phyloP scores from a whole-genome alignment of 2,329 filamentous ascomycete species.

The Stachybotrys elegans region DNA sequence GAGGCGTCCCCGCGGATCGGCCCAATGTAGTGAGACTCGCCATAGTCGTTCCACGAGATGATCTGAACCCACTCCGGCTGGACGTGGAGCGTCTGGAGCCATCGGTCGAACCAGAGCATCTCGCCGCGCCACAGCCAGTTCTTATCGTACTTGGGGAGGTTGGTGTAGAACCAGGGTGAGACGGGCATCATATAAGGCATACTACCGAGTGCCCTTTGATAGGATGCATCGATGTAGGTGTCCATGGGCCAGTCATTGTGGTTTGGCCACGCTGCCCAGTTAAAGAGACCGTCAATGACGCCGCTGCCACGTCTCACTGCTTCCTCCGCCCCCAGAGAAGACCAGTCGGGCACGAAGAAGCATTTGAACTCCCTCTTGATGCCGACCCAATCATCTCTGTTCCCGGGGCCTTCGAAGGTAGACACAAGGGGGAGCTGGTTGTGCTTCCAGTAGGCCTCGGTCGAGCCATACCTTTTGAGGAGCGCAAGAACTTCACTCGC shows the following conservation, averaged over 20 bases:
- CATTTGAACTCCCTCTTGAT: not conserved
- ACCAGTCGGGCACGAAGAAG: constrained; percentile 41
- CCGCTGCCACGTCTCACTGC: constrained; percentile 13
- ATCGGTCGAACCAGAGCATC: constrained; percentile 54
- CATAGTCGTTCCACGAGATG: constrained; percentile 50
- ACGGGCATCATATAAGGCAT: constrained; percentile 49
- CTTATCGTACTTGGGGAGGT: constrained; percentile 50
- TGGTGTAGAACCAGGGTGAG: constrained; percentile 58
- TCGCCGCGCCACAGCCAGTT: constrained; percentile 62
- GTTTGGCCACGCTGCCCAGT: constrained; percentile 35
- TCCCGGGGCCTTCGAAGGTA: constrained; percentile 44
- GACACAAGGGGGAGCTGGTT: constrained; percentile 37
- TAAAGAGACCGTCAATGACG: constrained; percentile 17
- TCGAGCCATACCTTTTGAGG: constrained; percentile 17
- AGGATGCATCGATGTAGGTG: too few relatives aligned
- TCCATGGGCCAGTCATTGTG: constrained; percentile 24
- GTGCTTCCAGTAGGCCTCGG: constrained; percentile 21
- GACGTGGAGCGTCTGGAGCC: constrained; percentile 45
- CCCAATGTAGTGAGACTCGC: constrained; percentile 50
- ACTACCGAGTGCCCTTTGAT: constrained; percentile 21
- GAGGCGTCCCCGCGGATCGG: constrained; percentile 34
- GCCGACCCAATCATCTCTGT: constrained; percentile 35
- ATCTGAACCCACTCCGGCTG: constrained; percentile 41
- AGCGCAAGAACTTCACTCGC: constrained; percentile 17
- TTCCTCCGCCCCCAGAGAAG: constrained; percentile 16